These are phyloP conservation scores for Monosporascus sp. DNA, from an alignment of 2,329 filamentous ascomycete genomes.

Conservation along the genomic window DNA sequence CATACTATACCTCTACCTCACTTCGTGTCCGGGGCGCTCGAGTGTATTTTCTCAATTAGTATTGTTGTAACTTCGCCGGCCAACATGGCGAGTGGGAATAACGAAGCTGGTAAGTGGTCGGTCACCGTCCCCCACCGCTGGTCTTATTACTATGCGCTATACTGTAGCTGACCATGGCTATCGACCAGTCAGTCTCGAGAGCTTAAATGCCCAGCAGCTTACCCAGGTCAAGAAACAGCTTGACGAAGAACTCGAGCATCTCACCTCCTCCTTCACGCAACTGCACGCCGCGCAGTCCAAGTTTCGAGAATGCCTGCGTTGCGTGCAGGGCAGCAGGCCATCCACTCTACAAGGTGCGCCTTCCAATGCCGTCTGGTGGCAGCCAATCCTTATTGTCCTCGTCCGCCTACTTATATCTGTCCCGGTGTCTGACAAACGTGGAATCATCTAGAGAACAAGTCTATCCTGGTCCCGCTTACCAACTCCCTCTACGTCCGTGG, in stretches of 20 bases:
- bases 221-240: conserved; percentile 91
- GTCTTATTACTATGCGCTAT: background rate
- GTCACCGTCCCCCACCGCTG: background rate
- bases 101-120: background rate
- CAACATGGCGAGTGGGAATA: conserved; percentile 2
- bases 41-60: no score
- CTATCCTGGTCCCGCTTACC: conserved; percentile 86
- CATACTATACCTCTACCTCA: no score
- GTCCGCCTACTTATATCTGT: background rate
- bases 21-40: no score
- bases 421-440: background rate
- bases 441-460: conserved; percentile 34
- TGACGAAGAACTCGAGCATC: conserved; percentile 91
- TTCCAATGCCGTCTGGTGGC: background rate
- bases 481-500: conserved; percentile 93
- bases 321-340: conserved; percentile 58
- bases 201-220: conserved; percentile 79
- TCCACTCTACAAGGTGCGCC: conserved; percentile 24
- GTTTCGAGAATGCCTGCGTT: conserved; percentile 83
- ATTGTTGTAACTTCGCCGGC: no score
- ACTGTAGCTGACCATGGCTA: background rate
- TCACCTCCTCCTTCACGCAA: conserved; percentile 84
- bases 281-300: conserved; percentile 85
- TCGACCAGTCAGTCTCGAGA: conserved; percentile 57
- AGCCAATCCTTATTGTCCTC: background rate